Evolutionary conservation across 75 land plant species (phyloP), one percentile per base, ranked within the genome.

Genomic region (Pseudotsuga menziesii): DNA sequence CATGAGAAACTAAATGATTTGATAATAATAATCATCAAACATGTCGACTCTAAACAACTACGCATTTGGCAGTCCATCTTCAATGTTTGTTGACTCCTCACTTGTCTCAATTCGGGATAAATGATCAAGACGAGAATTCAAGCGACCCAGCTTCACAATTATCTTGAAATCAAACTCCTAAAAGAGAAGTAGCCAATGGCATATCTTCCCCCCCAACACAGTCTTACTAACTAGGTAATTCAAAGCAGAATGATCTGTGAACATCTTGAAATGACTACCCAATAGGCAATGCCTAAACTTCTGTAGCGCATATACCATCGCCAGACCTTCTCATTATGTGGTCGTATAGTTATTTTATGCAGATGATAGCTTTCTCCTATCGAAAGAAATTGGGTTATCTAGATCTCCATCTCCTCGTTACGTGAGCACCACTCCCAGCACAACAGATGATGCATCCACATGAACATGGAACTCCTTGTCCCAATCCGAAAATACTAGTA

Each of bases 401-500:
- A 57, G 57, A 0, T 22, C 8, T 1, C 62, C 77, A 1, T 75
- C 36, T 0, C 60, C n/a, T 9, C 3, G 77, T 4, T 75, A 2
- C 5, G 36, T 2, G 8, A 58, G 41, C 14, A 75, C 20, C 5
- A 6, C 4, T 6, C 76, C 76, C 0, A 74, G 17, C 0, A 4
- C 9, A 74, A 56, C 6, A 0, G 54, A 19, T 16, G 74, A 72
- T 5, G 74, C 74, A 72, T 74, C 23, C 54, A 74, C 57, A 74
- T 56, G 76, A 3, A 56, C 76, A 74, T 74, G 76, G 58, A 74
- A 74, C 9, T 29, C 19, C 3, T n/a, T 74, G 0, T 56, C 57
- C 58, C 22, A 74, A n/a, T 74, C 59, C 0, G 11, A 4, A 6
- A 57, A 26, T 74, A 54, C 25, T 27, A 74, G 8, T 9, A 74